Evolutionary conservation across 2,329 filamentous ascomycete genomes (phyloP), one percentile per base, ranked within the genome.

Genomic region (Claviceps arundinis): DNA sequence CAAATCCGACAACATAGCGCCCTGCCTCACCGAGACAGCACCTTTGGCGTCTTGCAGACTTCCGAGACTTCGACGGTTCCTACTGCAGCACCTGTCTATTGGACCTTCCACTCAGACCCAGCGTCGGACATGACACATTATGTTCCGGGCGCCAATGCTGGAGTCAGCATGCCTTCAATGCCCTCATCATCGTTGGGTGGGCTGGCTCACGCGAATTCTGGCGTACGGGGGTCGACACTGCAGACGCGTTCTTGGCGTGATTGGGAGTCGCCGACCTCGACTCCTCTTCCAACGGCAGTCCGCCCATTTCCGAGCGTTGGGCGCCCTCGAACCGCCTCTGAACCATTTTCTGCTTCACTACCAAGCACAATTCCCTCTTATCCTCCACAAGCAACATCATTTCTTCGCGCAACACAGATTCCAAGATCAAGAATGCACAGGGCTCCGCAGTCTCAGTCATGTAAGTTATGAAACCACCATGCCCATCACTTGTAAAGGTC

Each of bases 201-300:
- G 5, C 37, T 40, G 24, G 48, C 19, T 42, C 48, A 48, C 13
- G 16, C 37, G 37, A 41, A 38, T 41, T 16, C 37, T 11, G 38
- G n/a, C 26, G 37, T 45, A 17, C 38, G 51, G 50, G 46, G 37
- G 22, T 26, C 43, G 38, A 16, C 37, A 34, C 37, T 51, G 43
- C 53, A 54, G 37, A 45, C 52, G 7, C 46, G 46, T 37, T 17
- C 34, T 40, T 14, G 46, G 16, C 34, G 17, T 14, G 52, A 40
- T 50, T 54, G 53, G 50, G 54, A 40, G 49, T 53, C 57, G 43
- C 49, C 55, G 41, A 57, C 53, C 6, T 54, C 54, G 42, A 60
- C 59, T 52, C 50, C 54, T 47, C 56, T 60, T 55, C 56, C 59
- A 55, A 55, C 58, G 17, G 8, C 41, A 49, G 7, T 30, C 34